These are phyloP conservation scores for Heterobasidion annosum DNA, from an alignment of 1,284 basidiomycete genomes.

Conservation along the genomic window DNA sequence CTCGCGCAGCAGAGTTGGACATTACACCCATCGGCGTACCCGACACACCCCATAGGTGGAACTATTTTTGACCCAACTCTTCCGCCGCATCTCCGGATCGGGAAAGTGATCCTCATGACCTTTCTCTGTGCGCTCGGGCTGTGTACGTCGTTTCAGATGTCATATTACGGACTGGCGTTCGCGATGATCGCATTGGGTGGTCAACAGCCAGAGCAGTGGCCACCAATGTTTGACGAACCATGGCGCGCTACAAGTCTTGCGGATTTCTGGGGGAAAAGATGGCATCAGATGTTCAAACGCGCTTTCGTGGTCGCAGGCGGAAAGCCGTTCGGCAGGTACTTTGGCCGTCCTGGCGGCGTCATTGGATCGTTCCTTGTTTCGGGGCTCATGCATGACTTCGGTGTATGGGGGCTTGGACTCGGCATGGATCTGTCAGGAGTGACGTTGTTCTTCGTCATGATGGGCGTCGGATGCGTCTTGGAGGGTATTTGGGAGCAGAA, in stretches of 20 bases:
- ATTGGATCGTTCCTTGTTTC: conserved; percentile 12
- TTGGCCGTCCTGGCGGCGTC: conserved; percentile 13
- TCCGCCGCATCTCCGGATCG: neutral
- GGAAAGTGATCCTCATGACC: neutral
- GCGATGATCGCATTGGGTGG: conserved; percentile 17
- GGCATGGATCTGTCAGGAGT: conserved; percentile 1
- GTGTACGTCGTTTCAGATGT: neutral
- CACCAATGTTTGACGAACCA: conserved; percentile 34
- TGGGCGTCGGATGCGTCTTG: conserved; percentile 6
- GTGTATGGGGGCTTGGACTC: conserved; percentile 6
- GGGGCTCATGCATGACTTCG: conserved; percentile 3
- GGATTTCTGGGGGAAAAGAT: conserved; percentile 40
- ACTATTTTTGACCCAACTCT: conserved; percentile 7
- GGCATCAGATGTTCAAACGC: conserved; percentile 46
- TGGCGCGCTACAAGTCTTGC: conserved; percentile 35
- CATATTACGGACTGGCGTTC: neutral
- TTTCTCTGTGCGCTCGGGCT: conserved; percentile 1
- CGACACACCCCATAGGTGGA: conserved; percentile 17
- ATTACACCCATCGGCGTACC: conserved; percentile 27
- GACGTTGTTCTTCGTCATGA: conserved; percentile 7
- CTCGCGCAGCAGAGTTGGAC: conserved; percentile 24
- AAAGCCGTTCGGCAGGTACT: conserved; percentile 1
- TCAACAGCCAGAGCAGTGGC: conserved; percentile 34
- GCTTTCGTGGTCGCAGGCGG: conserved; percentile 22
- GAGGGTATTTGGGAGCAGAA: conserved; percentile 5